These are phyloP conservation scores for Penicillium salamii DNA, from an alignment of 495 filamentous ascomycete genomes.

Conservation along the genomic window DNA sequence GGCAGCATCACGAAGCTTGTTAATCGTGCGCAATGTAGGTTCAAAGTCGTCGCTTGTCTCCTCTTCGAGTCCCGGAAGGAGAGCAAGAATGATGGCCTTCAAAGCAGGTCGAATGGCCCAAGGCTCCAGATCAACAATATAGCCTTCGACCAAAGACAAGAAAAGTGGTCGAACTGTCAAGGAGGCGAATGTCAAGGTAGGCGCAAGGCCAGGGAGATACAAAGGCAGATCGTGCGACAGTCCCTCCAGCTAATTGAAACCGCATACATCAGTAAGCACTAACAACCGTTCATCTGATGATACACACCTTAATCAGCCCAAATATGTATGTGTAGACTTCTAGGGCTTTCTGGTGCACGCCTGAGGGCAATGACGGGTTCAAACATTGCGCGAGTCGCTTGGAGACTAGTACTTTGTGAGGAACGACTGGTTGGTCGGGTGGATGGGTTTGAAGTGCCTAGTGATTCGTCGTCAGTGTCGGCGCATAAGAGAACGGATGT, in stretches of 20 bases:
- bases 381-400: slow-evolving; percentile 93
- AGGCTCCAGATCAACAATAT: slow-evolving; percentile 69
- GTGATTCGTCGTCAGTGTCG: slow-evolving; percentile 14
- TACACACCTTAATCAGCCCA: slow-evolving; percentile 35
- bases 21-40: slow-evolving; percentile 71
- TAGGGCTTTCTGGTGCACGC: slow-evolving; percentile 96
- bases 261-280: slow-evolving; percentile 9
- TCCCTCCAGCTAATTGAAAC: slow-evolving; percentile 52
- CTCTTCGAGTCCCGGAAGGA: slow-evolving; percentile 91
- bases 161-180: slow-evolving; percentile 82
- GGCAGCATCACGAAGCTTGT: slow-evolving; percentile 70
- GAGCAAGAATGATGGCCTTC: slow-evolving; percentile 79
- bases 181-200: slow-evolving; percentile 89
- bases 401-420: slow-evolving; percentile 79
- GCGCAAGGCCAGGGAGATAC: slow-evolving; percentile 84
- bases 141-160: slow-evolving; percentile 76
- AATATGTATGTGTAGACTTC: slow-evolving; percentile 94
- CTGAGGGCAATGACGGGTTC: slow-evolving; percentile 87
- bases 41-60: slow-evolving; percentile 98
- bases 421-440: slow-evolving; percentile 65
- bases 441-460: slow-evolving; percentile 89
- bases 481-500: slow-evolving; percentile 9
- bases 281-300: not conserved
- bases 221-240: slow-evolving; percentile 77
- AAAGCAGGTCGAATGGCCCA: slow-evolving; percentile 76